These are phyloP conservation scores for Lepraria neglecta DNA, from an alignment of 495 filamentous ascomycete genomes.

Conservation along the genomic window DNA sequence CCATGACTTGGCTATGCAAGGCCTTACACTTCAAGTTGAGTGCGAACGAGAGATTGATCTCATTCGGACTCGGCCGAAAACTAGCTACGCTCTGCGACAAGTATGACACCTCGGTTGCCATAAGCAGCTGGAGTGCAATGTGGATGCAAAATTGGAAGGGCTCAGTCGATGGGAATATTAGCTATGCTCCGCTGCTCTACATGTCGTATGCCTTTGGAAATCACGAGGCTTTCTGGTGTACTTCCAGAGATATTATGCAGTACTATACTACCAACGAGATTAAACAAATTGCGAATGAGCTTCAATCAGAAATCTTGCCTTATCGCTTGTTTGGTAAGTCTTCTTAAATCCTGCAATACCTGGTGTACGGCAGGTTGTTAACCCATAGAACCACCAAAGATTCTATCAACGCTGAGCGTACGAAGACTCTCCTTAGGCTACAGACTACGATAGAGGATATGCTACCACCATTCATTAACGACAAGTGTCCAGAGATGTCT, in stretches of 20 bases:
- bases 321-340: neutral
- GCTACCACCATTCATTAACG: neutral
- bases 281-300: no score
- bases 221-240: slow-evolving; percentile 1
- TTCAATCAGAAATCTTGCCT: no score
- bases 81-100: slow-evolving; percentile 3
- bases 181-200: neutral
- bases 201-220: slow-evolving; percentile 5
- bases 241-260: no score
- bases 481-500: neutral
- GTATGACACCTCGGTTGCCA: neutral
- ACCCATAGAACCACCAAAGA: neutral
- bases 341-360: neutral
- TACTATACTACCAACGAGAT: no score
- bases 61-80: neutral
- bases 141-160: neutral
- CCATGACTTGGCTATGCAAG: slow-evolving; percentile 22
- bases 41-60: neutral
- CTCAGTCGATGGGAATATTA: accelerated
- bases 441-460: neutral
- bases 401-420: neutral
- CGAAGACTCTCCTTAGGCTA: neutral
- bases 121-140: neutral
- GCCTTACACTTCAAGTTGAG: slow-evolving; percentile 23
- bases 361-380: neutral